Evolutionary conservation across 345 rosid genomes (phyloP), one percentile per base, ranked within the genome.

Genomic region (Isatis tinctoria): DNA sequence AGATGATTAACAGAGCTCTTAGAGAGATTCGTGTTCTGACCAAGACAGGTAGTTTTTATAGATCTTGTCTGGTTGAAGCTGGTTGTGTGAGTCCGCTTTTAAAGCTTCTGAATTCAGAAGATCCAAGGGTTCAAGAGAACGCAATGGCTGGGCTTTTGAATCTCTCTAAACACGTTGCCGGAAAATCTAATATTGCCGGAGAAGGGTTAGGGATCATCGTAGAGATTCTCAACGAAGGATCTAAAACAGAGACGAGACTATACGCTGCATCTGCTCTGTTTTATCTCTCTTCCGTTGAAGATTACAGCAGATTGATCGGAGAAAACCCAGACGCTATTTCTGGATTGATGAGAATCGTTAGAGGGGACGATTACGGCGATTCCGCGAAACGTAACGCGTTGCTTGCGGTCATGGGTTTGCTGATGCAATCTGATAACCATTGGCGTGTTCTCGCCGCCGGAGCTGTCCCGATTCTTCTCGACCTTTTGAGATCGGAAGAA

Each of bases 351-450:
- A 86, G 81, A 10, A 84, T 90, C 18, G 76, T 90, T 35, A 79
- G 78, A 57, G 95, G 90, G 2, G 83, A 84, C 4, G 45, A 58
- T 26, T 84, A 85, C 22, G 91, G 93, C 10, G 54, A 56, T 35
- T 81, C 86, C 1, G 95, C 87, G 12, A 86, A 87, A 74, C 86
- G 88, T 80, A 93, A 83, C 24, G 93, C 90, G 14, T 74, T 89
- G 9, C 87, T 85, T 2, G 80, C 93, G 0, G 73, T 90, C 30
- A 83, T 86, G 41, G 89, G 85, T 2, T 85, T 93, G 22, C 75
- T 86, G 62, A 65, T 84, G 24, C 59, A 76, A 37, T 83, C 79
- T 0, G 87, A 72, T 7, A 93, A 86, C 60, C 83, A 78, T 48
- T 79, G 77, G 54, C 86, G 78, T 30, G 90, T 89, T 7, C 67